Evolutionary conservation across 208 protist genomes (phyloP), one percentile per base, ranked within the genome.

Genomic region (Acanthamoeba quina): DNA sequence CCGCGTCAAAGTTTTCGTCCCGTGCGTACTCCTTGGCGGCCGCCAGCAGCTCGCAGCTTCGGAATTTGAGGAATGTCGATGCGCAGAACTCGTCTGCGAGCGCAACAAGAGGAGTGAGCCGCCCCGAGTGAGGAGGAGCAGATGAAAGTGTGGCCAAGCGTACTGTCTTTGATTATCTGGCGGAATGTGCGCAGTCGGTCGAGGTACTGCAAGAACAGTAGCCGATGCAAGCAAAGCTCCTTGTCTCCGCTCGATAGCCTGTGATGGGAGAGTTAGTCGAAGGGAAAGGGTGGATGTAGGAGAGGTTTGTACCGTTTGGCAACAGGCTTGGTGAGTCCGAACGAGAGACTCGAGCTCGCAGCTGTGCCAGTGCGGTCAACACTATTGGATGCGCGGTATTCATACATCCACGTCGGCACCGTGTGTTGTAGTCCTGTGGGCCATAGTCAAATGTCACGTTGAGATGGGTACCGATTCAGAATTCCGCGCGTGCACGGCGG

Each of bases 171-270:
- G 9, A 60, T 88, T 17, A 92, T 92, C 31, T 92, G 60, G 24
- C 34, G 86, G 58, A 76, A 92, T 24, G 86, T 92, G 64, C 26
- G 58, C 31, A 92, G 26, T 17, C 86, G 49, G 37, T 72, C 58
- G 44, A 92, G 60, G 58, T 92, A 92, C 17, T 92, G 86, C 31
- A 92, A 47, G 26, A 92, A 92, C 29, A 92, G 37, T 9, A 92
- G 64, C 58, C 86, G 86, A 72, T 92, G 86, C 86, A 92, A 26
- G 86, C 86, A 92, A 52, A 92, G 86, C 86, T 92, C 86, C 54
- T 92, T 92, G 58, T 92, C 86, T 2, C 41, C 54, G 17, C 47
- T n/a, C 34, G 31, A 47, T 5, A 92, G 60, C 56, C 86, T 92
- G 80, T 10, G 47, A 0, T 26, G 47, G 3, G 47, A 47, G 29